Evolutionary conservation across 805 yeast genomes (phyloP), one percentile per base, ranked within the genome.

Genomic region (Nakazawaea anatomiae): DNA sequence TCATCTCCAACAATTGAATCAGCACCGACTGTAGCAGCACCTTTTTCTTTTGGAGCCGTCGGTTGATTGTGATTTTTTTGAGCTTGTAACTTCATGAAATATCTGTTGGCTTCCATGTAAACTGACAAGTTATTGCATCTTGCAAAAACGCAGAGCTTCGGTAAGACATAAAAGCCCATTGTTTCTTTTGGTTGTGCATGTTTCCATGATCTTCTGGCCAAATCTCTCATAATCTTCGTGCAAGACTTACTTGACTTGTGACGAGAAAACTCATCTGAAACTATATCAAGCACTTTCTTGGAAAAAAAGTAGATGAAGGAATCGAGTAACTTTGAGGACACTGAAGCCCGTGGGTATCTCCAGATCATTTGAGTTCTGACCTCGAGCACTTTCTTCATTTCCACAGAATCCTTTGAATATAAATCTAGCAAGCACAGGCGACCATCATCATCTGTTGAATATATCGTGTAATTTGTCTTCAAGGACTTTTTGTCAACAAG

Each of bases 151-250:
- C 86, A 80, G 53, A 82, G 79, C 31, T 76, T 72, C 4, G 97
- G 96, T 30, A 91, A 64, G 28, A 83, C 76, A 55, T 85, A 77
- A 58, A 92, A 72, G 4, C 86, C 86, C 14, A 94, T 77, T 0
- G 83, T 77, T 50, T 83, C 88, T 55, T 74, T 73, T 8, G 67
- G 62, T 5, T 61, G 59, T 0, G 85, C 73, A 63, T 90, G 96
- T 59, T 78, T 79, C 99, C 99, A 94, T 1, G 96, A 85, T 55
- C 96, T 80, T 66, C 98, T 80, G 3, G 96, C 95, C 52, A 92
- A 68, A 61, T 90, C 96, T 61, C 98, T 80, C 41, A 90, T 77
- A 28, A 91, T 74, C 61, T 87, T 87, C 27, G 77, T 76, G 38
- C 83, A 68, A 4, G 89, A 75, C 56, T 81, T 75, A 52, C 69